Conservation (phyloP, 176 grass and related monocot species). For the Juncus effusus region DNA sequence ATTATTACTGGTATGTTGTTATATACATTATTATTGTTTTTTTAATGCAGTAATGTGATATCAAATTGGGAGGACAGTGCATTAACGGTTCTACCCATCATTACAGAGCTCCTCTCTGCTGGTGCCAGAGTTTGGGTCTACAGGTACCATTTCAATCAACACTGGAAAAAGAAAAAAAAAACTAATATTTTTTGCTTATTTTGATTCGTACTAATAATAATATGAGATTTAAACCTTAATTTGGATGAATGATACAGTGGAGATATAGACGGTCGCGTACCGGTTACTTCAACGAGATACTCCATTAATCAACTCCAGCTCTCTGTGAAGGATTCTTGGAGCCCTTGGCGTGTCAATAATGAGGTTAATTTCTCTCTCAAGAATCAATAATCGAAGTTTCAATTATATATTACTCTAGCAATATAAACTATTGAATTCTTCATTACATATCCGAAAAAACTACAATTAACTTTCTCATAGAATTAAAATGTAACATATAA, state of each 20-base stretch:
- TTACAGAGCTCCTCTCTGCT: constrained; percentile 48
- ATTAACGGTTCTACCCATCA: constrained; percentile 50
- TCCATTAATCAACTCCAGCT: constrained; percentile 71
- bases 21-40: too few species aligned
- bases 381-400: too few species aligned
- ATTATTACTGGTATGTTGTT: too few species aligned
- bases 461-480: neutral
- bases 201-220: too few species aligned
- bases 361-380: constrained; percentile 27
- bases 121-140: constrained; percentile 61
- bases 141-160: constrained; percentile 34
- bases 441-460: too few species aligned
- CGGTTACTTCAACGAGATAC: constrained; percentile 74
- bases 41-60: constrained; percentile 37
- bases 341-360: constrained; percentile 49
- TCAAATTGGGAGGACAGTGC: constrained; percentile 40
- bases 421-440: too few species aligned
- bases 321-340: constrained; percentile 43
- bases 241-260: constrained; percentile 36
- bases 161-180: too few species aligned
- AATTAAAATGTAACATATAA: neutral
- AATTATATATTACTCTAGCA: too few species aligned
- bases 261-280: constrained; percentile 61
- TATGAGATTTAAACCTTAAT: neutral
- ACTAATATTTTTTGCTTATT: too few species aligned